phyloP scores from a whole-genome alignment of 1,139 yeast genomes.

The Kluyveromyces marxianus region DNA sequence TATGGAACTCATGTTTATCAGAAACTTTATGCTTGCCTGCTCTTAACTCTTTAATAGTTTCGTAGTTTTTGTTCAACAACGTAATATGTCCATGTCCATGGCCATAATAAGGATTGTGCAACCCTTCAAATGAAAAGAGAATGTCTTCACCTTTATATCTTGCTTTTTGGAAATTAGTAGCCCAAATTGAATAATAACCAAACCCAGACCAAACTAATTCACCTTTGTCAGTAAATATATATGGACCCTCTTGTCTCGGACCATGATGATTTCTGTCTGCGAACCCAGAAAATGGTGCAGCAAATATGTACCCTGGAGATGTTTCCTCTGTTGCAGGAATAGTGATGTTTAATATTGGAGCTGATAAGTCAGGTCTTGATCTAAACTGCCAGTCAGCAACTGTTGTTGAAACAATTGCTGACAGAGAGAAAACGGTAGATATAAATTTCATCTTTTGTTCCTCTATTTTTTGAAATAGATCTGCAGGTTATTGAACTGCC shows the following conservation, averaged over 20 bases:
- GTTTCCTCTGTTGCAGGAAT: slow-evolving; percentile 19
- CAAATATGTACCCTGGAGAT: slow-evolving; percentile 30
- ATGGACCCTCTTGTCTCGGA: slow-evolving; percentile 31
- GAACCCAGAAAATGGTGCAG: slow-evolving; percentile 32
- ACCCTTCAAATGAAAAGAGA: slow-evolving; percentile 33
- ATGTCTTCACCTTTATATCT: slow-evolving; percentile 26
- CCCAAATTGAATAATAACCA: slow-evolving; percentile 31
- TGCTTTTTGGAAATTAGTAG: slow-evolving; percentile 33
- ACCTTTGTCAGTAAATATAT: slow-evolving; percentile 32
- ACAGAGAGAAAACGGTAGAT: too few relatives aligned
- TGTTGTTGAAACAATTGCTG: too few relatives aligned
- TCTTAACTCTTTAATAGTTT: slow-evolving; percentile 29
- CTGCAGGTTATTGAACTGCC: too few relatives aligned
- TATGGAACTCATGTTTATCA: slow-evolving; percentile 35
- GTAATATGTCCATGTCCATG: slow-evolving; percentile 37
- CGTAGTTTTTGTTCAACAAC: slow-evolving; percentile 28
- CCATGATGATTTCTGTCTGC: slow-evolving; percentile 23
- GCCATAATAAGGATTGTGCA: slow-evolving; percentile 32
- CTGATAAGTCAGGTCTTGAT: slow-evolving; percentile 33
- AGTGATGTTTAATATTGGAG: slow-evolving; percentile 33
- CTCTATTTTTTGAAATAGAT: too few relatives aligned
- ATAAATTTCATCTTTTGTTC: too few relatives aligned
- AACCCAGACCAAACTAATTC: slow-evolving; percentile 36
- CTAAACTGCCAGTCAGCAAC: slow-evolving; percentile 30
- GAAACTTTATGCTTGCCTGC: slow-evolving; percentile 32